Evolutionary conservation across 176 grass and related monocot species (phyloP).

Genomic region (Raddia distichophylla): DNA sequence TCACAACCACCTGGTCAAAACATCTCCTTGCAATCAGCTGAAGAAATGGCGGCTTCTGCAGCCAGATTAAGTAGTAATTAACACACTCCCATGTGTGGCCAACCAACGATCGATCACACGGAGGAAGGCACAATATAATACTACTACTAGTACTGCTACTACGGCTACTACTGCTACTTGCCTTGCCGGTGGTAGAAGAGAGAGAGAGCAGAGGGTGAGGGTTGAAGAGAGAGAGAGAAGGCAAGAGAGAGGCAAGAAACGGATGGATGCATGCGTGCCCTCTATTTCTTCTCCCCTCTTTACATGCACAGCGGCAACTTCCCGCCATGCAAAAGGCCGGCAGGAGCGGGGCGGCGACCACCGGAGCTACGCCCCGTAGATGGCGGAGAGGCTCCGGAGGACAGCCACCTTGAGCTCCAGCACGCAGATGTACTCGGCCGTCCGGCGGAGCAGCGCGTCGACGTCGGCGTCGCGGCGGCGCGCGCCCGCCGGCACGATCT

Average conservation of each 20-base stretch:
- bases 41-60: constrained; percentile 30
- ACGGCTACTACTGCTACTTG: constrained; percentile 14
- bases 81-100: constrained; percentile 32
- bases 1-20: constrained; percentile 25
- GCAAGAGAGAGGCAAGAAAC: constrained; percentile 33
- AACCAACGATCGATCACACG: constrained; percentile 31
- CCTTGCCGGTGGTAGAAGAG: constrained; percentile 18
- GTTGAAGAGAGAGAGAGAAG: neutral
- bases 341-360: too few species aligned
- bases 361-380: constrained; percentile 45
- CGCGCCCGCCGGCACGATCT: constrained; percentile 45
- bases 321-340: constrained; percentile 26
- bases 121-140: constrained; percentile 38
- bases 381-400: constrained; percentile 45
- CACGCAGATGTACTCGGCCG: constrained; percentile 55
- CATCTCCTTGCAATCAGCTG: constrained; percentile 27
- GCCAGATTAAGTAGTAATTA: constrained; percentile 37
- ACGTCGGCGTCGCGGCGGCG: neutral
- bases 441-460: constrained; percentile 46
- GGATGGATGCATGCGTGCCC: constrained; percentile 5
- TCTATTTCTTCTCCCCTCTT: constrained; percentile 22
- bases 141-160: neutral
- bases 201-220: constrained; percentile 4
- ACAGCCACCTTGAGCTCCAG: constrained; percentile 55
- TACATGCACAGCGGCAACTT: constrained; percentile 41